Evolutionary conservation across 2,329 filamentous ascomycete species (phyloP).

Genomic region (Coniochaeta ligniaria): DNA sequence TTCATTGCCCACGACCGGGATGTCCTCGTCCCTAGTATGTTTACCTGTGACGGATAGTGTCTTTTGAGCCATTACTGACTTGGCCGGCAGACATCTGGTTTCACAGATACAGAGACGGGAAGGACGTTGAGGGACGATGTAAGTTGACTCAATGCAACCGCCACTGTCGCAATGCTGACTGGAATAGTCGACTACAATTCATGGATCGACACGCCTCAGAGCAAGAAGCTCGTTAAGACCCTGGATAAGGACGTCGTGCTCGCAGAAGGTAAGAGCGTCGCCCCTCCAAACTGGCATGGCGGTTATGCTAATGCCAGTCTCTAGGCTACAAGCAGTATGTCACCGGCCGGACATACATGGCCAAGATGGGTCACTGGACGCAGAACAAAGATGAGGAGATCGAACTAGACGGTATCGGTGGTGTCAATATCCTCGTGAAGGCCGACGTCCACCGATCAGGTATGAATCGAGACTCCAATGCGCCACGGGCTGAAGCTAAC

Average conservation of each 20-base stretch:
- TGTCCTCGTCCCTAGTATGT: conserved; percentile 87
- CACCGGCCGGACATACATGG: conserved; percentile 86
- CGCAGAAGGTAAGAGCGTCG: conserved; percentile 65
- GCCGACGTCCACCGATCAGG: conserved; percentile 94
- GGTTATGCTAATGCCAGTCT: conserved; percentile 8
- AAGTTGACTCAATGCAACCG: conserved; percentile 27
- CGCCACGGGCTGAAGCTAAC: conserved; percentile 15
- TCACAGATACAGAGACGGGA: conserved; percentile 73
- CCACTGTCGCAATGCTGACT: conserved; percentile 12
- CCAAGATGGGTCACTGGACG: conserved; percentile 83
- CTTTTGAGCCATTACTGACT: not conserved
- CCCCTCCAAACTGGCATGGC: not conserved
- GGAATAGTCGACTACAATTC: conserved; percentile 90
- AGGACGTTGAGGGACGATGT: conserved; percentile 94
- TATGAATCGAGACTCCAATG: conserved; percentile 30
- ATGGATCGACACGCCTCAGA: conserved; percentile 91
- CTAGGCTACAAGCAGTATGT: conserved; percentile 87
- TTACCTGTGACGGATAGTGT: not conserved
- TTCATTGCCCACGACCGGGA: conserved; percentile 92
- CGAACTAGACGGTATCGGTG: conserved; percentile 89
- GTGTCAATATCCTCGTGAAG: conserved; percentile 96
- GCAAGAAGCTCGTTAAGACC: conserved; percentile 61
- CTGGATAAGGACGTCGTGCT: conserved; percentile 77
- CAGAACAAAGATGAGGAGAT: conserved; percentile 89
- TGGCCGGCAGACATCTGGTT: conserved; percentile 79